Evolutionary conservation across 805 yeast species (phyloP).

Genomic region (Candida incommunis): DNA sequence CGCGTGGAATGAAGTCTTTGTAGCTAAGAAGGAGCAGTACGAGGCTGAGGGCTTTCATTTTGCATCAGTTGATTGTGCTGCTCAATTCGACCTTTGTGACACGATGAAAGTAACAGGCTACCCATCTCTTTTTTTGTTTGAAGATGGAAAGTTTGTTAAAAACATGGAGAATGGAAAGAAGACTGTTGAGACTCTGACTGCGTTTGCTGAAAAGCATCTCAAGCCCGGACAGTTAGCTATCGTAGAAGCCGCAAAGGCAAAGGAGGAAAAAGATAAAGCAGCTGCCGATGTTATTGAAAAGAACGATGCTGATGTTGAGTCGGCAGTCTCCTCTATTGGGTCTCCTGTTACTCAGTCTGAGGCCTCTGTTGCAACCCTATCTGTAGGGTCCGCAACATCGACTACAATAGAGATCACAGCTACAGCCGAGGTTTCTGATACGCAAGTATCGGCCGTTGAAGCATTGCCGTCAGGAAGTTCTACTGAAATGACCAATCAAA

Average conservation of each 20-base stretch:
- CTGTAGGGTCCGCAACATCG: slow-evolving; percentile 5
- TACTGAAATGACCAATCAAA: slow-evolving; percentile 5
- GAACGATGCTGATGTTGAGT: background rate
- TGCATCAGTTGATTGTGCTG: slow-evolving; percentile 72
- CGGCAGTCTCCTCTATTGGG: background rate
- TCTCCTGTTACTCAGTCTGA: background rate
- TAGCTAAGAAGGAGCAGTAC: slow-evolving; percentile 25
- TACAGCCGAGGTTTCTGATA: slow-evolving; percentile 5
- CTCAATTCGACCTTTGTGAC: slow-evolving; percentile 72
- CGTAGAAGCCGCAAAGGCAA: background rate
- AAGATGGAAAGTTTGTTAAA: slow-evolving; percentile 18
- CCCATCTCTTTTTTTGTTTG: slow-evolving; percentile 59
- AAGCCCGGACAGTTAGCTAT: background rate
- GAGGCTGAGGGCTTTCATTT: slow-evolving; percentile 39
- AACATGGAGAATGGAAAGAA: slow-evolving; percentile 6
- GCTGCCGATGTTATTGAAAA: background rate
- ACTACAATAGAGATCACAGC: slow-evolving; percentile 4
- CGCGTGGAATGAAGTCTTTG: slow-evolving; percentile 58
- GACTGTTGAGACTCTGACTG: background rate
- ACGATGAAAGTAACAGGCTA: slow-evolving; percentile 48
- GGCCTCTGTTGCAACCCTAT: slow-evolving; percentile 4
- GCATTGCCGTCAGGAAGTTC: background rate
- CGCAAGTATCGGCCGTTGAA: slow-evolving; percentile 3
- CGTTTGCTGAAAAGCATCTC: background rate
- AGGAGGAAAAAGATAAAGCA: background rate